These are phyloP conservation scores for Penicillium cataractarum DNA, from an alignment of 495 filamentous ascomycete genomes.

Conservation along the genomic window DNA sequence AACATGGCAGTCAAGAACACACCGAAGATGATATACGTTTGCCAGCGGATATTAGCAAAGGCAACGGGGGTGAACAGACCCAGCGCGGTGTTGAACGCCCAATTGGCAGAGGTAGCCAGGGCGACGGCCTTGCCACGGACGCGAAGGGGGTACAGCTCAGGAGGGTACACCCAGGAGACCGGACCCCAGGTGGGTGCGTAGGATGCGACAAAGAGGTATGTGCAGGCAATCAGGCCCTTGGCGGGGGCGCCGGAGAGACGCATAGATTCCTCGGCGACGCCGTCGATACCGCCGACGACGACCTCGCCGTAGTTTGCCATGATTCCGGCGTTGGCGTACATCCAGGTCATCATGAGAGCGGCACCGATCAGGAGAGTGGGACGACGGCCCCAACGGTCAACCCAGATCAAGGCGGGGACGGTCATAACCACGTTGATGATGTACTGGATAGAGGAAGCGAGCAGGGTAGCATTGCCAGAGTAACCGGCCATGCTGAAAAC, in stretches of 20 bases:
- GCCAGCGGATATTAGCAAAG: conserved; percentile 72
- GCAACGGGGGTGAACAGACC: conserved; percentile 73
- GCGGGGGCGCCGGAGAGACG: conserved; percentile 43
- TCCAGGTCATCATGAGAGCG: conserved; percentile 67
- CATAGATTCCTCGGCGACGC: conserved; percentile 40
- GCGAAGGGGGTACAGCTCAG: conserved; percentile 67
- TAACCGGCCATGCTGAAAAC: conserved; percentile 46
- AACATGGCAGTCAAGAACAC: conserved; percentile 71
- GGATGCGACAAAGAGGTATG: conserved; percentile 66
- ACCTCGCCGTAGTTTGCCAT: conserved; percentile 57
- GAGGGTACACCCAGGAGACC: conserved; percentile 66
- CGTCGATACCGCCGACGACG: conserved; percentile 49
- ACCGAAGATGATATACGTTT: conserved; percentile 75
- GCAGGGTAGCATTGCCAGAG: conserved; percentile 38
- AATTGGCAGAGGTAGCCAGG: conserved; percentile 69
- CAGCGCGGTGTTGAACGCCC: conserved; percentile 79
- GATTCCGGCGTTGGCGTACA: conserved; percentile 69
- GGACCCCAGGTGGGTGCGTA: conserved; percentile 64
- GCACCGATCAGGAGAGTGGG: conserved; percentile 67
- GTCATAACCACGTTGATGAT: conserved; percentile 59
- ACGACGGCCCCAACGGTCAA: conserved; percentile 65
- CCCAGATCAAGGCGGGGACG: conserved; percentile 57
- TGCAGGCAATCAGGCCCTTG: conserved; percentile 63
- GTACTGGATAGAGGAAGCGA: conserved; percentile 75
- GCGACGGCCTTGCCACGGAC: conserved; percentile 68